phyloP scores from a whole-genome alignment of 2,329 filamentous ascomycete genomes.

The Epichloe festucae region DNA sequence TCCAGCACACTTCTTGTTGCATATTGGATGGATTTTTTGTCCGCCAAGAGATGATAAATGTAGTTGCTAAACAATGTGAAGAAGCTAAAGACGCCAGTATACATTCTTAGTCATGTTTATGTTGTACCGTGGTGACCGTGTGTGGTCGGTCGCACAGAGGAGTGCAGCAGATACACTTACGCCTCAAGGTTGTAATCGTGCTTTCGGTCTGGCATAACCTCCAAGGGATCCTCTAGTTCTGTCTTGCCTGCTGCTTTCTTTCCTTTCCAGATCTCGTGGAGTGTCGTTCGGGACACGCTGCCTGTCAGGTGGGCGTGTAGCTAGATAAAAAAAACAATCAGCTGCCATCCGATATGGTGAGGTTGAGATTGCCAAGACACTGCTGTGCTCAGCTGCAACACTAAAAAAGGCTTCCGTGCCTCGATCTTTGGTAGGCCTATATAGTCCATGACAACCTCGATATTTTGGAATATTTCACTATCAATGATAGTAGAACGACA shows the following conservation, averaged over 20 bases:
- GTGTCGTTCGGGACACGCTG: constrained; percentile 58
- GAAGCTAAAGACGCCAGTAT: constrained; percentile 36
- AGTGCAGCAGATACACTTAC: constrained; percentile 29
- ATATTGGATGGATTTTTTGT: constrained; percentile 43
- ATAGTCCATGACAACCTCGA: constrained; percentile 25
- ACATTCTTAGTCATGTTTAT: not conserved
- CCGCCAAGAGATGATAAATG: constrained; percentile 63
- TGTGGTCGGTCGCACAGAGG: too few relatives aligned
- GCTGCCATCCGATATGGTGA: not conserved
- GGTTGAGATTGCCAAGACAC: not conserved
- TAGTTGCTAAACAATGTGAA: constrained; percentile 68
- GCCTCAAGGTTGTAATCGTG: constrained; percentile 57
- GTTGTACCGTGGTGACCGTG: not conserved
- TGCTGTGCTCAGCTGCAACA: not conserved
- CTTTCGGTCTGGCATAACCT: constrained; percentile 57
- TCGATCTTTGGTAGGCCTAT: constrained; percentile 42
- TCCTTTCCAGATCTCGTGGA: constrained; percentile 60
- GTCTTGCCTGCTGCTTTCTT: constrained; percentile 42
- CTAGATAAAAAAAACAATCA: constrained; percentile 24
- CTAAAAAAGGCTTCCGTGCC: constrained; percentile 20
- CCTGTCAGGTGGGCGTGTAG: constrained; percentile 72
- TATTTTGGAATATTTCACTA: not conserved
- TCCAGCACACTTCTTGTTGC: constrained; percentile 52
- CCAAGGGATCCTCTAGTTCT: constrained; percentile 51
- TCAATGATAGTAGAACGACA: too few relatives aligned